Evolutionary conservation across 441 rosid genomes (phyloP).

Genomic region (Jatropha podagrica): DNA sequence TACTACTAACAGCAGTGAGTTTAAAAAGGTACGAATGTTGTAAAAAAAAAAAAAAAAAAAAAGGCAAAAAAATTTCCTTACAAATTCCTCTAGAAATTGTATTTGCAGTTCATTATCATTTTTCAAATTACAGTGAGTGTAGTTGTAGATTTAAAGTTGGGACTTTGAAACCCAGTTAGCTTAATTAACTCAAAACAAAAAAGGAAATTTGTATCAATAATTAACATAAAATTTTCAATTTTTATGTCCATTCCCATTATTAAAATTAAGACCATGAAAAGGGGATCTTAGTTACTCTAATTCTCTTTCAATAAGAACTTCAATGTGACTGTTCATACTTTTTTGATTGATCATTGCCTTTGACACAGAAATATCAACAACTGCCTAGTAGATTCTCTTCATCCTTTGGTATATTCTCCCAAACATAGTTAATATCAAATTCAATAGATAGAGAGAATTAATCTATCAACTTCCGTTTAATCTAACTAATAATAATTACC

Average conservation of each 20-base stretch:
- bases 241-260: neutral
- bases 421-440: slow-evolving; percentile 7
- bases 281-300: neutral
- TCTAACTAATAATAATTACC: slow-evolving; percentile 34
- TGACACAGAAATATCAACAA: neutral
- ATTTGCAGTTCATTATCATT: too few relatives aligned
- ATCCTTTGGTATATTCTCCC: slow-evolving; percentile 14
- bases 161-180: too few relatives aligned
- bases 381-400: neutral
- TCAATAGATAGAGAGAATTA: neutral
- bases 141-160: too few relatives aligned
- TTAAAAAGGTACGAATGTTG: neutral
- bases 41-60: neutral
- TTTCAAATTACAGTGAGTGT: too few relatives aligned
- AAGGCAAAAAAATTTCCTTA: too few relatives aligned
- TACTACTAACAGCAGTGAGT: neutral
- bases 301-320: too few relatives aligned
- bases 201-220: neutral
- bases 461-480: too few relatives aligned
- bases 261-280: too few relatives aligned
- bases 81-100: too few relatives aligned
- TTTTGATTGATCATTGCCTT: neutral
- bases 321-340: too few relatives aligned
- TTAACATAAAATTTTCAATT: neutral
- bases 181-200: neutral